Evolutionary conservation across 805 yeast genomes (phyloP).

Genomic region (Nematodospora valgi): DNA sequence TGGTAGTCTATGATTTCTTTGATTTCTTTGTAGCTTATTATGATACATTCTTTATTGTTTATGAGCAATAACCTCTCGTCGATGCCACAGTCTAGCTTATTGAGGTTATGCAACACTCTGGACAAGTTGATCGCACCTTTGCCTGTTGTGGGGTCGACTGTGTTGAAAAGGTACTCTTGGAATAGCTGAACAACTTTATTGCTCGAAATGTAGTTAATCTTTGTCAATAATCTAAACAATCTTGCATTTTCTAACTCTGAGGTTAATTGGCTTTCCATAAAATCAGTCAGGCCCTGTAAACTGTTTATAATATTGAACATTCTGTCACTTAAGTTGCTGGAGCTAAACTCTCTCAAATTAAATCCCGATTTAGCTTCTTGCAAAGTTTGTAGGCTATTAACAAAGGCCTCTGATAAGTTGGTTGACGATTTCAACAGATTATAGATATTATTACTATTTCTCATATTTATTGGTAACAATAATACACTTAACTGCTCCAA

Average conservation of each 20-base stretch:
- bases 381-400: conserved; percentile 39
- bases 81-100: conserved; percentile 89
- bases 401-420: conserved; percentile 42
- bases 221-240: conserved; percentile 74
- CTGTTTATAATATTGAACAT: conserved; percentile 48
- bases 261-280: conserved; percentile 56
- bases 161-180: conserved; percentile 82
- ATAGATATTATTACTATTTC: conserved; percentile 16
- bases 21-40: conserved; percentile 81
- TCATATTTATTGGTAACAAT: conserved; percentile 24
- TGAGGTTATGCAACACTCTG: conserved; percentile 72
- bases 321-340: conserved; percentile 25
- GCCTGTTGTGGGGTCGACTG: conserved; percentile 65
- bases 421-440: conserved; percentile 9
- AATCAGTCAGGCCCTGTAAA: conserved; percentile 51
- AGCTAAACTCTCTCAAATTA: conserved; percentile 21
- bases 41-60: conserved; percentile 82
- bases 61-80: conserved; percentile 77
- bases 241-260: conserved; percentile 87
- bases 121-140: conserved; percentile 77
- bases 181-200: conserved; percentile 66
- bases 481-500: conserved; percentile 52
- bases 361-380: conserved; percentile 17
- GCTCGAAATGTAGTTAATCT: conserved; percentile 74
- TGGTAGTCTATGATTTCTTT: conserved; percentile 66